A percentile compares a stretch with the other conserved stretches of the same genome.
phyloP scores from a whole-genome alignment of 371 early-diverging fungal species.

The Basidiobolus meristosporus region DNA sequence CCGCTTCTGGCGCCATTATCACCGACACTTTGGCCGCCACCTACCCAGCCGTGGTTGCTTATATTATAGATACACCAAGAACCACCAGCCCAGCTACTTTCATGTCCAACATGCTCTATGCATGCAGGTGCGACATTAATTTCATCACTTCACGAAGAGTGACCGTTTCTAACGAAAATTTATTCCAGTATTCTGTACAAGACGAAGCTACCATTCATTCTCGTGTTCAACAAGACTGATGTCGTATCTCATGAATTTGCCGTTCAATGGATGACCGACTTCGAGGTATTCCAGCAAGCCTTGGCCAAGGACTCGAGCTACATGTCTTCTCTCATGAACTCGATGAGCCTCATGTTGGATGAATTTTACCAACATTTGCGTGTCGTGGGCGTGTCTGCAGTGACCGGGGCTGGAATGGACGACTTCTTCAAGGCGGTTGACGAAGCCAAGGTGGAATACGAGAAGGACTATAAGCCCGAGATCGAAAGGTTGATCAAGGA shows the following conservation, averaged over 20 bases:
- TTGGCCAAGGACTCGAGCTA: constrained; percentile 53
- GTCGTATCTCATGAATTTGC: constrained; percentile 75
- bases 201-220: constrained; percentile 82
- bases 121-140: constrained; percentile 41
- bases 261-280: constrained; percentile 93
- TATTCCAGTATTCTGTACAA: constrained; percentile 70
- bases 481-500: constrained; percentile 45
- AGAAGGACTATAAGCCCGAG: constrained; percentile 59
- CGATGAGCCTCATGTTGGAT: constrained; percentile 92
- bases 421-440: constrained; percentile 78
- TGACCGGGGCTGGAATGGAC: constrained; percentile 87
- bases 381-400: constrained; percentile 78
- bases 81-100: constrained; percentile 90
- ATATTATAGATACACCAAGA: constrained; percentile 93
- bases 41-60: constrained; percentile 85
- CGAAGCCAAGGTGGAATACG: constrained; percentile 72
- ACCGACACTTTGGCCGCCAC: constrained; percentile 84
- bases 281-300: constrained; percentile 83
- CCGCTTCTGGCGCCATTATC: constrained; percentile 95
- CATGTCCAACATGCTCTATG: constrained; percentile 99
- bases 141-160: not conserved
- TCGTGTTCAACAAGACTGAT: constrained; percentile 97
- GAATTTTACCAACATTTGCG: constrained; percentile 92
- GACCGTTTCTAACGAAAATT: too few relatives aligned
- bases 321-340: constrained; percentile 83